Conservation (phyloP, 2,329 filamentous ascomycete species). For the Colletotrichum trifolii region DNA sequence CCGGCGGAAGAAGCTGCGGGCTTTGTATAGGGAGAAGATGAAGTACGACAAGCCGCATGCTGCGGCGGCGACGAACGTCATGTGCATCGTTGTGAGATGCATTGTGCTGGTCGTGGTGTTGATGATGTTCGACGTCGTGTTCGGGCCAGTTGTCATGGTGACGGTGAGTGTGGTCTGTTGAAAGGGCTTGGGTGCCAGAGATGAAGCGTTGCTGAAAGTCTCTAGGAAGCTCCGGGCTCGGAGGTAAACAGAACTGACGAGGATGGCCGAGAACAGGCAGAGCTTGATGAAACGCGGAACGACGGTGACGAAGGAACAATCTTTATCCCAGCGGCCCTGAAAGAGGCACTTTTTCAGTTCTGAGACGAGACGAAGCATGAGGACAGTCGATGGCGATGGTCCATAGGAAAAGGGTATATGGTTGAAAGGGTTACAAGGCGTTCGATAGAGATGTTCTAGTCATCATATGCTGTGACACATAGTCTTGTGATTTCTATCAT, state of each 20-base stretch:
- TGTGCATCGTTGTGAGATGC: conserved; percentile 16
- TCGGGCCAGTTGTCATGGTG: conserved; percentile 3
- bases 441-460: too few relatives aligned
- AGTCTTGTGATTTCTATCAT: too few relatives aligned
- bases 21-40: conserved; percentile 6
- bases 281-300: conserved; percentile 17
- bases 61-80: not conserved
- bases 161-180: conserved; percentile 4
- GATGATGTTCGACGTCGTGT: conserved; percentile 9
- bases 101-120: conserved; percentile 9
- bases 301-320: conserved; percentile 1
- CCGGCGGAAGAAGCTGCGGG: conserved; percentile 17
- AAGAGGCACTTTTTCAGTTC: conserved; percentile 20
- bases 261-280: not conserved
- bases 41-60: not conserved
- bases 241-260: not conserved
- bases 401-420: not conserved
- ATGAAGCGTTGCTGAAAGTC: not conserved
- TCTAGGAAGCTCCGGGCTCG: not conserved
- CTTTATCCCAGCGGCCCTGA: not conserved
- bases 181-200: not conserved
- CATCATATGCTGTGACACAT: too few relatives aligned
- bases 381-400: not conserved
- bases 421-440: too few relatives aligned
- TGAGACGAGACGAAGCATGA: conserved; percentile 16